A percentile compares a stretch with the other conserved stretches of the same genome.
Conservation (phyloP, 2,329 filamentous ascomycete genomes). For the Plectosphaerella sp. region DNA sequence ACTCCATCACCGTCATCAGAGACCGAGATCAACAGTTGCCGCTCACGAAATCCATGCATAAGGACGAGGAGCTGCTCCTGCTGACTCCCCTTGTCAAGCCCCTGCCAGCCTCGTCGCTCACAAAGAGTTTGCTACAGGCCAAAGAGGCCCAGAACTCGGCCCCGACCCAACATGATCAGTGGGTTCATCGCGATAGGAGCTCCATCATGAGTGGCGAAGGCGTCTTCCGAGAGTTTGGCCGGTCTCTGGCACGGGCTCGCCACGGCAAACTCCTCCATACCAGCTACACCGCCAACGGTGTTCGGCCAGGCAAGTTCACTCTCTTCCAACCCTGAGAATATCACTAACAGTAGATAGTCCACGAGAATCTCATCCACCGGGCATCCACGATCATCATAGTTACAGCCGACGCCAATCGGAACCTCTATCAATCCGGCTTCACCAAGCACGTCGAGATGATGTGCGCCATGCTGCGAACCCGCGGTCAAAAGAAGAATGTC, state of each 20-base stretch:
- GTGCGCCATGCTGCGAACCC: conserved; percentile 75
- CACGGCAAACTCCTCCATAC: conserved; percentile 87
- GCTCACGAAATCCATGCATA: conserved; percentile 73
- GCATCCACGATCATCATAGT: conserved; percentile 86
- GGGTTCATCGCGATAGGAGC: conserved; percentile 53
- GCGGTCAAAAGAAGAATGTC: conserved; percentile 80
- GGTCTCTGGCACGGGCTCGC: conserved; percentile 78
- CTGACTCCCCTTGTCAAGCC: conserved; percentile 89
- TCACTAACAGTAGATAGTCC: conserved; percentile 43
- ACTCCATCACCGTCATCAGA: conserved; percentile 86
- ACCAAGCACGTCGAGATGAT: conserved; percentile 96
- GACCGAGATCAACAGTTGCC: conserved; percentile 85
- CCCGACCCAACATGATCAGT: conserved; percentile 46
- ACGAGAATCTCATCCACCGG: conserved; percentile 87
- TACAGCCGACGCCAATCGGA: conserved; percentile 90
- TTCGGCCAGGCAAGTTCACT: conserved; percentile 58
- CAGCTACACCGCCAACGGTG: conserved; percentile 90
- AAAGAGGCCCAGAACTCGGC: conserved; percentile 31
- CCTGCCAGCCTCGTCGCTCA: conserved; percentile 81
- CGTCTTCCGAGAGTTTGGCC: conserved; percentile 85
- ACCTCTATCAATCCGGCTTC: conserved; percentile 90
- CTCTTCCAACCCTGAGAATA: neutral
- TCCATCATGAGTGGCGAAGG: conserved; percentile 86
- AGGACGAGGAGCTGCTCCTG: conserved; percentile 83
- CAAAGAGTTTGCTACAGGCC: conserved; percentile 61